phyloP scores from a whole-genome alignment of 1,284 basidiomycete genomes.

The Ustilago hordei region DNA sequence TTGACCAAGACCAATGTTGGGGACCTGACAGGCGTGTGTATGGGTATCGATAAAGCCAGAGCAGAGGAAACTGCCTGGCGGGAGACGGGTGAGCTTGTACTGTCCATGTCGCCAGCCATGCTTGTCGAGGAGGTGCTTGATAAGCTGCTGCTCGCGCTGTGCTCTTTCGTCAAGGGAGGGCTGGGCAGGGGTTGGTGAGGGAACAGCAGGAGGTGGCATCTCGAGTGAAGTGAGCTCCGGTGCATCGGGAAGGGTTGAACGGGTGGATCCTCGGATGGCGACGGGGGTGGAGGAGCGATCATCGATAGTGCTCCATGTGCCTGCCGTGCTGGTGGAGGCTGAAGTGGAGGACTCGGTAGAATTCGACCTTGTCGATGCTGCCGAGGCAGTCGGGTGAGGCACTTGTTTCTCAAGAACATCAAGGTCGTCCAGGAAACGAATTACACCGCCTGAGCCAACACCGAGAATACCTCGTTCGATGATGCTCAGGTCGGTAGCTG shows the following conservation, averaged over 20 bases:
- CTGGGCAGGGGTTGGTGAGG: slow-evolving; percentile 20
- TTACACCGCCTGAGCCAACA: slow-evolving; percentile 59
- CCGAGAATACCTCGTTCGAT: slow-evolving; percentile 59
- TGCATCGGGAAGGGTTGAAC: slow-evolving; percentile 29
- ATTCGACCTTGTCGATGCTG: slow-evolving; percentile 9
- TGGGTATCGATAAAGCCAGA: slow-evolving; percentile 93
- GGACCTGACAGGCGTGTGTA: slow-evolving; percentile 72
- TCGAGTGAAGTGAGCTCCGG: slow-evolving; percentile 43
- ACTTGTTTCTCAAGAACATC: slow-evolving; percentile 39
- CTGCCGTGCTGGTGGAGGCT: slow-evolving; percentile 24
- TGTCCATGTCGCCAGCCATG: slow-evolving; percentile 65
- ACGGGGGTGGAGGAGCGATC: slow-evolving; percentile 56
- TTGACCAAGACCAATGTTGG: slow-evolving; percentile 77
- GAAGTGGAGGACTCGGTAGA: slow-evolving; percentile 30
- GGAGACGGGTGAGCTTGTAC: slow-evolving; percentile 73
- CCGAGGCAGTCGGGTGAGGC: slow-evolving; percentile 1
- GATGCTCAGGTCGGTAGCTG: slow-evolving; percentile 48
- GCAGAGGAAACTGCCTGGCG: slow-evolving; percentile 81
- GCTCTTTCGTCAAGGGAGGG: slow-evolving; percentile 22
- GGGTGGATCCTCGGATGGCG: slow-evolving; percentile 33
- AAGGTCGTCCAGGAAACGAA: slow-evolving; percentile 64
- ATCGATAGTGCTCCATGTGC: slow-evolving; percentile 14
- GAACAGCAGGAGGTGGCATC: slow-evolving; percentile 46
- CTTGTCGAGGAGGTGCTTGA: slow-evolving; percentile 43
- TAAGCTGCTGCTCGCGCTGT: slow-evolving; percentile 41